Evolutionary conservation across 2,329 filamentous ascomycete genomes (phyloP), one percentile per base, ranked within the genome.

Genomic region (Fusarium graminum): DNA sequence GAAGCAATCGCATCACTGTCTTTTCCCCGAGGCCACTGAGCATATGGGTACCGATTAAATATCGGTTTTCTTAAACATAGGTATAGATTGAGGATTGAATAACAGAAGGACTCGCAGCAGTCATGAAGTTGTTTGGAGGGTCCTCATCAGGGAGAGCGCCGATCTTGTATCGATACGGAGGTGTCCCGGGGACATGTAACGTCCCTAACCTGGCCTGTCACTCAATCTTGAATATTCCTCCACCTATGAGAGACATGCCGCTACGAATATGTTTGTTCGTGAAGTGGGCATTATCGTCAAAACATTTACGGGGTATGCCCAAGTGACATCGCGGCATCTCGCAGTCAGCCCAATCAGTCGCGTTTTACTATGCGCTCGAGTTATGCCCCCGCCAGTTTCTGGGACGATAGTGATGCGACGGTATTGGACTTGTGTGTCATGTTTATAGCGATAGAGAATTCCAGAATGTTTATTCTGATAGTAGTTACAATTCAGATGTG

Each of bases 381-480:
- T 16, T 34, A n/a, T 4, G 14, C 14, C 16, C 32, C 32, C 32
- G 14, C 32, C 32, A 34, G 16, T 34, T 34, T 34, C 32, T 34
- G 13, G 14, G 32, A 34, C 32, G 32, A 14, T 34, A 16, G 32
- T 34, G 32, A 34, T n/a, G 44, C 40, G 12, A 22, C 22, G 4
- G 4, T 22, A 22, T 22, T 36, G 30, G 49, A 25, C 49, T 52
- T 30, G 39, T 45, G 49, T 52, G 44, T 52, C 49, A 52, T 34
- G 6, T 46, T 22, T 22, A 22, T 22, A 22, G 22, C 22, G 22
- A 22, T 22, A 22, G 22, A 22, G 22, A 22, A 22, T 22, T 22
- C 22, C 6, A 22, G 22, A 22, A 22, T 22, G 22, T 22, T 22
- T 22, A 22, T 22, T 6, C 22, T 22, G 22, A 22, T 22, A 22